Base-by-base conservation (phyloP, 768 basidiomycete genomes). In the Xanthoconium stramineum region DNA sequence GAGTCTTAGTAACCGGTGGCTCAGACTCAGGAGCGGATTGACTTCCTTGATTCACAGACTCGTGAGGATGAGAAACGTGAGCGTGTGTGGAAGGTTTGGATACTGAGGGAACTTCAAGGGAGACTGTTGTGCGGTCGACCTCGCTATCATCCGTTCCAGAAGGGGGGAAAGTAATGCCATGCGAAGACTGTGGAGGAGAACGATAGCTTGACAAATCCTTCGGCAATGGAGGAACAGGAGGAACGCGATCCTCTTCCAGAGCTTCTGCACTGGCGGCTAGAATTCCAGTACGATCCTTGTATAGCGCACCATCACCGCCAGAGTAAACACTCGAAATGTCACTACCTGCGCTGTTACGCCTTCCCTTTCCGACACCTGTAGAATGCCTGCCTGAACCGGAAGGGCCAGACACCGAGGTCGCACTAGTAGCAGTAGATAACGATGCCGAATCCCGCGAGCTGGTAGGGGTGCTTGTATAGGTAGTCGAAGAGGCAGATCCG, bases 171-270 rank as follows among this genome's bases (percentile, higher is more conserved):
- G 75, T 65, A 49, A 83, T 72, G 43, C 77, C 76, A 28, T 84
- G 74, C 17, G 88, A 80, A 17, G 84, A 80, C 20, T 80, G 73
- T 17, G 83, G 84, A 24, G 88, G 88, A 1, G 88, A 86, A 50
- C 84, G 85, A 73, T 85, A 90, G 20, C 74, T 83, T n/a, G 87
- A 85, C 52, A 94, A 72, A 65, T 94, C 91, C 75, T 97, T 95
- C 42, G 94, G 94, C 29, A 97, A 75, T 37, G 94, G 94, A 36
- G 94, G 94, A 5, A 96, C 93, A 29, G 94, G 94, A 17, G 94
- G 94, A n/a, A 97, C 94, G 54, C 75, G 65, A 56, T 75, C 74
- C 61, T 83, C 83, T 55, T 90, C 88, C 42, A 74, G 70, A 42
- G 73, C 72, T 58, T 93, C 89, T 47, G 78, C 81, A 60, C 79